These are phyloP conservation scores for Rhizophora apiculata DNA, from an alignment of 345 rosid genomes.

Conservation along the genomic window DNA sequence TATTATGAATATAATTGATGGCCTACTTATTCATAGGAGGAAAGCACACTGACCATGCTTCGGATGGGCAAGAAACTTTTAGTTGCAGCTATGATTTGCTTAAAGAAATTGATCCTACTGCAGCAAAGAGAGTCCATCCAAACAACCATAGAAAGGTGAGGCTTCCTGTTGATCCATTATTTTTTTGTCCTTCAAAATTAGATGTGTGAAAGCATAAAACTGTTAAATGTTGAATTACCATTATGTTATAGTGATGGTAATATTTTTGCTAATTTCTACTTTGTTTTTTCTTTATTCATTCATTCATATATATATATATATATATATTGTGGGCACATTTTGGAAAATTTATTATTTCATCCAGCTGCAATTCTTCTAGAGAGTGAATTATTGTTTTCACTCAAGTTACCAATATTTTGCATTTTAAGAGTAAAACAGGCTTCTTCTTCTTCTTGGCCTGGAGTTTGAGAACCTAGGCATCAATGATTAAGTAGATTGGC, in stretches of 20 bases:
- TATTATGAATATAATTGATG: not conserved
- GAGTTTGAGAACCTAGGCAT: no score
- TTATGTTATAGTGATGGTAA: not conserved
- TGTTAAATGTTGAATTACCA: not conserved
- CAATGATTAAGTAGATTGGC: no score
- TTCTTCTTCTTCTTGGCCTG: no score
- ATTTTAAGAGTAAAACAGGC: no score
- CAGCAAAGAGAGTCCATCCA: slow-evolving; percentile 88
- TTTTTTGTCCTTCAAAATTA: not conserved
- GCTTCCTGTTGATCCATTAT: not conserved
- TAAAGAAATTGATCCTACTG: slow-evolving; percentile 76
- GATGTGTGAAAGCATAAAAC: not conserved
- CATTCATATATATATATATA: no score
- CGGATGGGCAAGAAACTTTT: slow-evolving; percentile 30
- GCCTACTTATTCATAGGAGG: slow-evolving; percentile 31
- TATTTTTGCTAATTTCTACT: no score
- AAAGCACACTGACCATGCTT: slow-evolving; percentile 26
- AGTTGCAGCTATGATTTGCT: slow-evolving; percentile 53
- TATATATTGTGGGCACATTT: no score
- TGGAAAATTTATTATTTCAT: no score
- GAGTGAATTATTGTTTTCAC: no score
- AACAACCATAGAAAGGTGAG: slow-evolving; percentile 81
- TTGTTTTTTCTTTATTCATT: no score
- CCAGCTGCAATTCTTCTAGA: no score
- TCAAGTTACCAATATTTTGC: no score